These are phyloP conservation scores for Stropharia rugosoannulata DNA, from an alignment of 768 basidiomycete species.

Conservation along the genomic window DNA sequence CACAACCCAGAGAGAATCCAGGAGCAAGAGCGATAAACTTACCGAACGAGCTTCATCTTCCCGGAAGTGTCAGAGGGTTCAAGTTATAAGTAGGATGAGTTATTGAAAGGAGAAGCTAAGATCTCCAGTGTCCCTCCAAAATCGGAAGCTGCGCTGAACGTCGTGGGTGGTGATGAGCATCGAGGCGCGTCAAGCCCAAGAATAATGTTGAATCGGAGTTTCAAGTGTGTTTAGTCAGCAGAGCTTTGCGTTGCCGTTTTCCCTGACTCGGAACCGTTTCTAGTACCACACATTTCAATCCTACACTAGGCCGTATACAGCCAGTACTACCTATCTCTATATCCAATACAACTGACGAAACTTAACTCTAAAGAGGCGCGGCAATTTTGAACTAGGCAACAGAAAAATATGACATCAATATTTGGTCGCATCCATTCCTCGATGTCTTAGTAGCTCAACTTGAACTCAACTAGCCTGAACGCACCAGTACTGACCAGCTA, in stretches of 20 bases:
- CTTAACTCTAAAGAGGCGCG: too few species aligned
- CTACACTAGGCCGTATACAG: background rate
- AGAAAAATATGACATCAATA: too few species aligned
- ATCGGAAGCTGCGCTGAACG: slow-evolving; percentile 7
- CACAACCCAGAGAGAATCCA: slow-evolving; percentile 1
- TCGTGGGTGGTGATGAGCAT: slow-evolving; percentile 15
- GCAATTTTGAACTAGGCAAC: too few species aligned
- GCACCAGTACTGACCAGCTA: too few species aligned
- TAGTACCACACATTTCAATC: background rate
- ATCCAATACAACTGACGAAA: too few species aligned
- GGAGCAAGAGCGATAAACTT: slow-evolving; percentile 19
- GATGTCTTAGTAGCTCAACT: too few species aligned
- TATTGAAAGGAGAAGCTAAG: background rate
- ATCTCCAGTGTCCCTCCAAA: slow-evolving; percentile 1
- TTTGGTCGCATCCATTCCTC: too few species aligned
- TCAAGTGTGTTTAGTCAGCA: slow-evolving; percentile 6
- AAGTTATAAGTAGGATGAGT: background rate
- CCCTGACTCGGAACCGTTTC: background rate
- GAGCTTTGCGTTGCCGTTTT: background rate
- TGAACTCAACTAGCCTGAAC: too few species aligned
- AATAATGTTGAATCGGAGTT: slow-evolving; percentile 11
- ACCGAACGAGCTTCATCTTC: slow-evolving; percentile 86
- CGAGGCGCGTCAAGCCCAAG: slow-evolving; percentile 7
- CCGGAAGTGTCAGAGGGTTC: background rate
- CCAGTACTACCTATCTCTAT: too few species aligned